Conservation (phyloP, 1,284 basidiomycete genomes). For the Cutaneotrichosporon sp. region DNA sequence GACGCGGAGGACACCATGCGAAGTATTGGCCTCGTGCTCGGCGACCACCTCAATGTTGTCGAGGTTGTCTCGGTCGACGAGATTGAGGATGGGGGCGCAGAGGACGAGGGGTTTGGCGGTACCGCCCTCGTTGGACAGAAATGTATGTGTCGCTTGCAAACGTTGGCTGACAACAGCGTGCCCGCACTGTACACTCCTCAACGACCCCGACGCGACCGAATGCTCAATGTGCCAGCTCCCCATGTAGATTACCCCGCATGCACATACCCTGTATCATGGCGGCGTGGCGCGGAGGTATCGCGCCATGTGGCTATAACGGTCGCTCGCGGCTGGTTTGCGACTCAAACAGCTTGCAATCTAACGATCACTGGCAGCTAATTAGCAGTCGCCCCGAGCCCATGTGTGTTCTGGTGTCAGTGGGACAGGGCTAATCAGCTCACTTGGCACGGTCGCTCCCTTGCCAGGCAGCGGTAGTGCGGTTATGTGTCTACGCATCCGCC, state of each 20-base stretch:
- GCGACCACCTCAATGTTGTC: conserved; percentile 24
- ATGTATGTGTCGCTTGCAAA: conserved; percentile 11
- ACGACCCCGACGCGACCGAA: conserved; percentile 16
- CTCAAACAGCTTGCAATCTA: too few relatives aligned
- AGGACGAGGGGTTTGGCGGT: conserved; percentile 37
- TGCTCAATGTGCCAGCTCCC: conserved; percentile 22
- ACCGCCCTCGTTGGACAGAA: conserved; percentile 30
- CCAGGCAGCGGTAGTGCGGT: too few relatives aligned
- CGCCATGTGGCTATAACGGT: too few relatives aligned
- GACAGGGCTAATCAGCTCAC: too few relatives aligned
- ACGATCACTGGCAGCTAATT: too few relatives aligned
- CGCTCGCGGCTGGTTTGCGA: too few relatives aligned
- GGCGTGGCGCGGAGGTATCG: too few relatives aligned
- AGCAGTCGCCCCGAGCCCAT: too few relatives aligned
- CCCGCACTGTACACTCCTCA: conserved; percentile 26
- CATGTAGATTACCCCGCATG: neutral
- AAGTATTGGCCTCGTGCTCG: conserved; percentile 22
- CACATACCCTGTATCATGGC: too few relatives aligned
- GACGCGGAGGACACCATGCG: conserved; percentile 27
- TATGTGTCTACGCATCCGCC: too few relatives aligned
- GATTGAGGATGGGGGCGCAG: conserved; percentile 16
- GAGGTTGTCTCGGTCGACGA: conserved; percentile 26
- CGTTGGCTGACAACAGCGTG: conserved; percentile 23
- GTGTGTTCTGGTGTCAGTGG: too few relatives aligned
- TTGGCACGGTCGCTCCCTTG: too few relatives aligned